Base-by-base conservation (phyloP, 2,329 filamentous ascomycete species). In the Verticillium dahliae region DNA sequence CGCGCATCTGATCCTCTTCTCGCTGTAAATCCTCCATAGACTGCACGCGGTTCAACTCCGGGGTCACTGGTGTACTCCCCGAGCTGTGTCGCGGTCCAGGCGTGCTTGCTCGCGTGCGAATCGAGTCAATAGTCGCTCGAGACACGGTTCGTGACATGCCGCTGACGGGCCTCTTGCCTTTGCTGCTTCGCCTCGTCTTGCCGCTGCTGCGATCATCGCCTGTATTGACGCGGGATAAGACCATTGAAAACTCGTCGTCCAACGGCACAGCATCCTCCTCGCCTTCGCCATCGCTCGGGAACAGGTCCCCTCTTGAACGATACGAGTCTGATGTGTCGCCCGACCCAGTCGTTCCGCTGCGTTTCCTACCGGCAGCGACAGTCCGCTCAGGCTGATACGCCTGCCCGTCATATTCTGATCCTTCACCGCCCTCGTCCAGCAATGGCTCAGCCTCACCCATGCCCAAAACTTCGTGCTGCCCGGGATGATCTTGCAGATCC, bases 241-340 rank as follows among this genome's bases (percentile, higher is more conserved):
- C 86, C 72, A 96, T 88, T 2, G 92, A 91, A 68, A 98, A 96
- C 70, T 97, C 93, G 71, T 97, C 94, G 68, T 94, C 91, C 18
- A 98, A 77, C 13, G 92, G 91, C n/a, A 97, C 86, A 1, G 94
- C 94, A 74, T 98, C 94, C 72, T 96, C 93, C 65, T 96, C 92
- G 60, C 93, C 92, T 69, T 89, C 86, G 56, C 83, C 85, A 65
- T 96, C 92, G 69, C 92, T 97, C 0, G 92, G 92, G 67, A 97
- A 95, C 13, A 98, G 79, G 75, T 98, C 94, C 1, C 92, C 92
- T 56, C 94, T 82, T 11, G 92, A 97, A 69, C 93, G 90, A 65
- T 90, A 87, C 6, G 93, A 97, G 71, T 94, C 92, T 34, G 87
- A 90, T 1, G 93, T 97, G 65, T 89, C 89, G 50, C 89, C 89